Base-by-base conservation (phyloP, 805 yeast species). In the Kregervanrija pseudodelftensis region DNA sequence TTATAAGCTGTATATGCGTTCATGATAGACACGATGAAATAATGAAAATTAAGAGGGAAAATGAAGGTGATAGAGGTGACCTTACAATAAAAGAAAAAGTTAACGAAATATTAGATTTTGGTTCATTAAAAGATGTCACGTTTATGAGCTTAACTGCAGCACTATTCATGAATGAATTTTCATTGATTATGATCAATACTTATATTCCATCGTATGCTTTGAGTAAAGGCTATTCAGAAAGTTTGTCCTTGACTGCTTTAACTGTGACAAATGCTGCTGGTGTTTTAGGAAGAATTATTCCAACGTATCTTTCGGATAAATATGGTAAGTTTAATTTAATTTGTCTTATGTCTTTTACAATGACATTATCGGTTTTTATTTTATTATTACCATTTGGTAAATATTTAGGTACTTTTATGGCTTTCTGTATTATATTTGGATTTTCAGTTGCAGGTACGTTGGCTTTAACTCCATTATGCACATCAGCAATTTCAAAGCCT, bases 321-420 rank as follows among this genome's bases (percentile, higher is more conserved):
- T 56, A 59, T 42, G 81, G 81, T 1, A 63, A 63, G 34, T 74
- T 67, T 58, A 76, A 74, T 51, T 55, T 73, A 36, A 59, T 60
- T 7, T 57, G 61, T 59, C 39, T 67, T 2, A 46, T 64, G 35
- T 72, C 75, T 59, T 40, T 46, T 1, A 65, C 76, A 12, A 63
- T 57, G 55, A 48, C 72, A 1, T 11, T 80, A 0, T 59, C 76
- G 14, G 68, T 77, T 3, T 64, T 82, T 40, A 67, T 69, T 10
- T 14, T 64, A 14, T 82, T 89, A 89, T 61, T 81, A 15, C 89
- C 90, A 1, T 74, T 80, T 44, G 88, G 86, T 1, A 46, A 57
- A 9, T 51, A 59, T 41, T 44, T 66, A 30, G 62, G 61, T 2
- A 72, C 68, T 0, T 60, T 81, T 42, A 74, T 77, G 50, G 68